Base-by-base conservation (phyloP, 139 green algal genomes). In the Tetratostichococcus sp. region DNA sequence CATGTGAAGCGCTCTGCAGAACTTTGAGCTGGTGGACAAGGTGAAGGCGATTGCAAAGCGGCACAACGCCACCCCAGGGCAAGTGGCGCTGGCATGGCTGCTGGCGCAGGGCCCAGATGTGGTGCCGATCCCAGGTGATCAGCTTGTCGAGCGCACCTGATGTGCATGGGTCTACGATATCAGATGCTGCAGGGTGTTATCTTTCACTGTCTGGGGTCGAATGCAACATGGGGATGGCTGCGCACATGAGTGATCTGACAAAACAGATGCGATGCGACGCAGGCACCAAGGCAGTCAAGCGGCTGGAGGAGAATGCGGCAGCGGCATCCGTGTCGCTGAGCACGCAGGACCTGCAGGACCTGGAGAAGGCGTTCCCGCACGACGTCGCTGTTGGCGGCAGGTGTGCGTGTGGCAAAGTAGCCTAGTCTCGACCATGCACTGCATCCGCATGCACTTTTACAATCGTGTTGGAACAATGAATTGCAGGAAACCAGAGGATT, bases 21-120 rank as follows among this genome's bases (percentile, higher is more conserved):
- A 95, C 71, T 26, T 88, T 43, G 57, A 73, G 35, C 74, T 94
- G 31, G 86, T 93, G 50, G 69, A 91, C 59, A 73, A 75, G 23
- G 34, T 93, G 30, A 69, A 79, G 35, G 69, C 43, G 6, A 32
- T 92, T 3, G 90, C 90, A 0, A 26, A 72, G 8, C 72, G 65
- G 62, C 93, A 93, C 79, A 86, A 87, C 8, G 88, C 78, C 78
- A 92, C 81, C 14, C 68, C 84, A 22, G 85, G 70, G 17, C 90
- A 95, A 87, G 75, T 95, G 70, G 88, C 90, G 25, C 85, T 95
- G 65, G 86, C 89, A 0, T 95, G 90, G 90, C 77, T 95, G 72
- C 76, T 86, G n/a, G 39, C 74, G 1, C 85, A 88, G 59, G 90
- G 89, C 0, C 65, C 84, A 25, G 89, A 93, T 69, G 84, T 94